A percentile compares a stretch with the other conserved stretches of the same genome.
phyloP scores from a whole-genome alignment of 108 stramenopile species.

The Cyclotella atomus region DNA sequence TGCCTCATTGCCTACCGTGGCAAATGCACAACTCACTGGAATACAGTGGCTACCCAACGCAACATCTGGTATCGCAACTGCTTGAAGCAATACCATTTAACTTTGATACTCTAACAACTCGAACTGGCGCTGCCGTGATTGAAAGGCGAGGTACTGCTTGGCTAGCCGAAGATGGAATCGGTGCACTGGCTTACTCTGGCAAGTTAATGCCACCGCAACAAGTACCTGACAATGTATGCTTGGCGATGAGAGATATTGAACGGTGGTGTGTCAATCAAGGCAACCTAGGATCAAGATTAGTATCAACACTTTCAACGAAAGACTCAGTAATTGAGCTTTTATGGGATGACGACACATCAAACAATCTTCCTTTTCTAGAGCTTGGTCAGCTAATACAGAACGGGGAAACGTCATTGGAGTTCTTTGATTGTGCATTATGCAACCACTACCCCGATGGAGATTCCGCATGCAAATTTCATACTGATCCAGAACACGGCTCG shows the following conservation, averaged over 20 bases:
- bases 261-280: slow-evolving; percentile 23
- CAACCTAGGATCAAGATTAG: not conserved
- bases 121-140: slow-evolving; percentile 57
- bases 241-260: slow-evolving; percentile 61
- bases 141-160: slow-evolving; percentile 80
- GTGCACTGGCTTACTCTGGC: slow-evolving; percentile 74
- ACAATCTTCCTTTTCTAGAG: slow-evolving; percentile 20
- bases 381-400: slow-evolving; percentile 37
- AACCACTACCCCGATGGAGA: slow-evolving; percentile 74
- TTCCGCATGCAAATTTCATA: slow-evolving; percentile 75
- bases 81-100: slow-evolving; percentile 59
- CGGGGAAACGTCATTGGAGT: not conserved
- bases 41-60: slow-evolving; percentile 38
- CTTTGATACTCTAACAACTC: slow-evolving; percentile 69
- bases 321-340: slow-evolving; percentile 24
- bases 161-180: slow-evolving; percentile 70
- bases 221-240: slow-evolving; percentile 50
- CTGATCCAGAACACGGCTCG: slow-evolving; percentile 76
- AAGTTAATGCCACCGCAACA: slow-evolving; percentile 69
- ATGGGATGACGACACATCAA: slow-evolving; percentile 33
- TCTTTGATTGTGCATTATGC: slow-evolving; percentile 79
- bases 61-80: slow-evolving; percentile 26
- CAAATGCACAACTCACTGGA: slow-evolving; percentile 22
- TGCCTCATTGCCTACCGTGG: slow-evolving; percentile 62
- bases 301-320: not conserved